Evolutionary conservation across 495 filamentous ascomycete species (phyloP).

Genomic region (Patellaria atrata): DNA sequence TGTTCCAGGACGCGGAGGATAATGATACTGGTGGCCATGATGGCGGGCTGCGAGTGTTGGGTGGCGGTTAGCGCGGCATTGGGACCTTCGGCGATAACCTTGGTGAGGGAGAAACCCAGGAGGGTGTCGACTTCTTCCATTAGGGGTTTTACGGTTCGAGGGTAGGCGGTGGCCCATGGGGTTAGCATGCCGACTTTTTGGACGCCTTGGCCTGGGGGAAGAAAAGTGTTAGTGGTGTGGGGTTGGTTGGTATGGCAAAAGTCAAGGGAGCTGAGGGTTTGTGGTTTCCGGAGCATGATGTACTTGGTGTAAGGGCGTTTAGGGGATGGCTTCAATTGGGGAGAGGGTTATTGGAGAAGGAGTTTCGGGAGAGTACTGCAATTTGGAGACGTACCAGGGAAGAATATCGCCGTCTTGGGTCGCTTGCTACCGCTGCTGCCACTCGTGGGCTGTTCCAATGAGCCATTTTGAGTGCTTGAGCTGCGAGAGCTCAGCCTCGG

Average conservation of each 20-base stretch:
- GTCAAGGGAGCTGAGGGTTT: too few relatives aligned
- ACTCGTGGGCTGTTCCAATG: slow-evolving; percentile 14
- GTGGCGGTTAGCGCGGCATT: slow-evolving; percentile 62
- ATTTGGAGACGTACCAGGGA: slow-evolving; percentile 23
- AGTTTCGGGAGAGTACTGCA: neutral
- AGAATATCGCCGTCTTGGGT: slow-evolving; percentile 31
- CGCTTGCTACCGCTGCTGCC: slow-evolving; percentile 13
- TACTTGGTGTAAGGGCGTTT: too few relatives aligned
- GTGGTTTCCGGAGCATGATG: too few relatives aligned
- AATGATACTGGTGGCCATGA: slow-evolving; percentile 84
- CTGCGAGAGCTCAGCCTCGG: neutral
- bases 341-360: too few relatives aligned
- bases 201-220: slow-evolving; percentile 66
- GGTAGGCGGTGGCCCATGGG: slow-evolving; percentile 74
- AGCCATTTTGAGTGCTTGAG: neutral
- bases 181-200: slow-evolving; percentile 85
- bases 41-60: slow-evolving; percentile 82
- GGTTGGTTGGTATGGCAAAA: too few relatives aligned
- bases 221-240: slow-evolving; percentile 4
- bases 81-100: slow-evolving; percentile 69
- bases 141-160: slow-evolving; percentile 51
- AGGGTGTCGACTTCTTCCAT: slow-evolving; percentile 72
- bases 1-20: slow-evolving; percentile 80
- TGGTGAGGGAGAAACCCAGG: slow-evolving; percentile 51
- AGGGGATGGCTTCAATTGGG: too few relatives aligned